These are phyloP conservation scores for Rosellinia necatrix DNA, from an alignment of 2,329 filamentous ascomycete species.

Conservation along the genomic window DNA sequence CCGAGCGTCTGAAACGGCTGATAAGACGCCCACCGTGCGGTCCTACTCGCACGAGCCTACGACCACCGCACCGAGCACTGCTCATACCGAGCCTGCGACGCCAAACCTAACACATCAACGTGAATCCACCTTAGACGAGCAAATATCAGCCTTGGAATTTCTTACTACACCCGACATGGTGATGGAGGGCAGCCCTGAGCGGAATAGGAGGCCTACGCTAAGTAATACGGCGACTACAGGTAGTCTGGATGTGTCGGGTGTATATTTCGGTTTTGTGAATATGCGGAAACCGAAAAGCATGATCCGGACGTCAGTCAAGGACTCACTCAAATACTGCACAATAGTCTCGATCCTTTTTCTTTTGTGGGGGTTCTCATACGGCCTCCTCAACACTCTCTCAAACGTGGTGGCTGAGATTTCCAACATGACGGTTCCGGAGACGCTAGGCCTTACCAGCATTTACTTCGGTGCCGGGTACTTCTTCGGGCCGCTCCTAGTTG, in stretches of 20 bases:
- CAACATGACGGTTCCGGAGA: constrained; percentile 64
- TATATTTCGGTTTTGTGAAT: constrained; percentile 80
- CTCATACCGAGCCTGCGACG: constrained; percentile 15
- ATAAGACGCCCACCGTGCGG: constrained; percentile 34
- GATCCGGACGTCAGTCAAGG: constrained; percentile 63
- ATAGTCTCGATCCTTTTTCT: constrained; percentile 83
- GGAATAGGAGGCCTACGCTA: constrained; percentile 39
- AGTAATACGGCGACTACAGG: constrained; percentile 42
- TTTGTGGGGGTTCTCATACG: constrained; percentile 90
- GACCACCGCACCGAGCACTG: constrained; percentile 6
- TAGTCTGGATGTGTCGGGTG: constrained; percentile 47
- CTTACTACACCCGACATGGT: constrained; percentile 49
- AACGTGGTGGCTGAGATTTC: constrained; percentile 67
- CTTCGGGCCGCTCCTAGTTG: constrained; percentile 70
- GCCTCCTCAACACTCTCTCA: constrained; percentile 82
- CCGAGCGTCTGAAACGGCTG: constrained; percentile 37
- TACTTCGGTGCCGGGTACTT: constrained; percentile 76
- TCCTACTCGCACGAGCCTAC: constrained; percentile 32
- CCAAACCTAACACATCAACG: constrained; percentile 25
- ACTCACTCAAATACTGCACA: constrained; percentile 73
- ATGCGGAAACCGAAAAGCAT: constrained; percentile 72
- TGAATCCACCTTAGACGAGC: constrained; percentile 33
- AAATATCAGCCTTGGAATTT: constrained; percentile 50
- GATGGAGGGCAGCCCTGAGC: constrained; percentile 24
- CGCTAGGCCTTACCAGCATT: constrained; percentile 68